Evolutionary conservation across 2,329 filamentous ascomycete genomes (phyloP).

Genomic region (Nemania diffusa): DNA sequence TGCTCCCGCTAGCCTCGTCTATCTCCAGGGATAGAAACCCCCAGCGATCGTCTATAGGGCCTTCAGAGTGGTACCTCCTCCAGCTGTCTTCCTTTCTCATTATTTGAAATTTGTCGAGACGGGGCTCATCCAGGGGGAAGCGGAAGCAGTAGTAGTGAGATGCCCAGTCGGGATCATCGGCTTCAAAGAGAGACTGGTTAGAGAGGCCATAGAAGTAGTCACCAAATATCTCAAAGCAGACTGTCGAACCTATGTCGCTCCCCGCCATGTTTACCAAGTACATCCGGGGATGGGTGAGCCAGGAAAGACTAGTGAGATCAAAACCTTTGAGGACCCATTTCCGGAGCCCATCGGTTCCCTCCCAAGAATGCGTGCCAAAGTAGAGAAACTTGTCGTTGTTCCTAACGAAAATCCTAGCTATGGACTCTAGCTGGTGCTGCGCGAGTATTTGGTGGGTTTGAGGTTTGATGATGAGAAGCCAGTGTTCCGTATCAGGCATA

Average conservation of each 20-base stretch:
- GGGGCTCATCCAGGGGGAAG: constrained; percentile 65
- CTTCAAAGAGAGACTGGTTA: constrained; percentile 70
- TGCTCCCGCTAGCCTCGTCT: constrained; percentile 66
- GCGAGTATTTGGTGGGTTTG: constrained; percentile 54
- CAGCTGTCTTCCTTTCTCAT: constrained; percentile 64
- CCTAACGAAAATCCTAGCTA: constrained; percentile 72
- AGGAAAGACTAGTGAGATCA: constrained; percentile 55
- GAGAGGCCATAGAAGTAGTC: constrained; percentile 76
- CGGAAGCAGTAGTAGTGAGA: constrained; percentile 76
- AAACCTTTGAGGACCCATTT: constrained; percentile 72
- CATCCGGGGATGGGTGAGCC: constrained; percentile 56
- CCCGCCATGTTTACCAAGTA: constrained; percentile 69
- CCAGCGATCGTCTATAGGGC: constrained; percentile 79
- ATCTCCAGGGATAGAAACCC: constrained; percentile 70
- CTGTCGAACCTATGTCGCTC: constrained; percentile 70
- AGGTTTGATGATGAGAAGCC: constrained; percentile 64
- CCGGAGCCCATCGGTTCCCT: constrained; percentile 63
- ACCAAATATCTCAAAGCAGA: constrained; percentile 78
- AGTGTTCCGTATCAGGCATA: constrained; percentile 53
- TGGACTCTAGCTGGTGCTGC: constrained; percentile 55
- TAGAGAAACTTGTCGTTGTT: constrained; percentile 71
- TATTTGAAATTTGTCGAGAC: constrained; percentile 52
- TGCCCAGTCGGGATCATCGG: constrained; percentile 72
- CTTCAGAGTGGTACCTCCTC: constrained; percentile 74
- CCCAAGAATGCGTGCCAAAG: constrained; percentile 71